Evolutionary conservation across 2,329 filamentous ascomycete species (phyloP).

Genomic region (Cryphonectria japonica): DNA sequence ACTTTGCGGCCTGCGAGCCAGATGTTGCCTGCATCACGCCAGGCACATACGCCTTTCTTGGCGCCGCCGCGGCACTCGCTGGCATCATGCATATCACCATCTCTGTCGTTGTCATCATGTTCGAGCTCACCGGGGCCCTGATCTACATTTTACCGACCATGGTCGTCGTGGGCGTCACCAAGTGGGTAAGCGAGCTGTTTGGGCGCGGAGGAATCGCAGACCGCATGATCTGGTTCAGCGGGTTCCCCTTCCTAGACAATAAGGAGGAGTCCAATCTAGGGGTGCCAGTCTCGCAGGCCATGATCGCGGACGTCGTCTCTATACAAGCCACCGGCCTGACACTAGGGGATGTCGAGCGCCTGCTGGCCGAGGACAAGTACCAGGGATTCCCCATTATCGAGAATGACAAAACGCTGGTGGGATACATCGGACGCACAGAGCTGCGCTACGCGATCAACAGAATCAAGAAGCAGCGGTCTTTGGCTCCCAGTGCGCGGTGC

Average conservation of each 20-base stretch:
- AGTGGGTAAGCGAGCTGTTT: conserved; percentile 86
- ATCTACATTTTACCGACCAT: conserved; percentile 98
- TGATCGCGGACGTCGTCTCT: conserved; percentile 76
- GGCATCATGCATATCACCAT: conserved; percentile 99
- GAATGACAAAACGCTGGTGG: conserved; percentile 72
- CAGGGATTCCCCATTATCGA: conserved; percentile 90
- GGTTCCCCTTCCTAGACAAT: conserved; percentile 94
- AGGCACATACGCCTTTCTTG: conserved; percentile 94
- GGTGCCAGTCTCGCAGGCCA: conserved; percentile 87
- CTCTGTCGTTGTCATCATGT: conserved; percentile 98
- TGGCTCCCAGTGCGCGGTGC: conserved; percentile 73
- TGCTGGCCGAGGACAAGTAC: conserved; percentile 78
- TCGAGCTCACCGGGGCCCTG: conserved; percentile 94
- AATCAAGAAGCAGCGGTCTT: conserved; percentile 68
- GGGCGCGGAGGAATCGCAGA: conserved; percentile 92
- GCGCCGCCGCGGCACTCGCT: conserved; percentile 86
- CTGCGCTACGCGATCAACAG: conserved; percentile 87
- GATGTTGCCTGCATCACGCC: conserved; percentile 96
- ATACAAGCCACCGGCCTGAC: conserved; percentile 76
- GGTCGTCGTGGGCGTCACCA: conserved; percentile 97
- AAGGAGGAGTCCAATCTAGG: conserved; percentile 98
- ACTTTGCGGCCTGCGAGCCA: conserved; percentile 87
- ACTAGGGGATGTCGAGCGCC: conserved; percentile 74
- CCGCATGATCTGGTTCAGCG: conserved; percentile 98
- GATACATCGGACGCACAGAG: conserved; percentile 92